Base-by-base conservation (phyloP, 805 yeast genomes). In the Brettanomyces custersianus region DNA sequence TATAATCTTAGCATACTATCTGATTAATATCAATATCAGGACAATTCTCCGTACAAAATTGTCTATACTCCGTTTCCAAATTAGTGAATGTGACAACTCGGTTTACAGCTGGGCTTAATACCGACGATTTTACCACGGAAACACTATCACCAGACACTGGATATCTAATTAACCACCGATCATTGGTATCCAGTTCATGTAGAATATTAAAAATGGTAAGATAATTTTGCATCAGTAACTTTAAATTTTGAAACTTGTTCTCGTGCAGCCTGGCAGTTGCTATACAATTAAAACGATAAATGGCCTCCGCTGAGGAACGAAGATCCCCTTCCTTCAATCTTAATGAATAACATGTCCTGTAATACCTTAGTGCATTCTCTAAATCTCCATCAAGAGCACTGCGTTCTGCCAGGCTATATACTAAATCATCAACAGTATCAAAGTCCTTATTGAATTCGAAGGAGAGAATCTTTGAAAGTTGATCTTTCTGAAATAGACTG, bases 321-420 rank as follows among this genome's bases (percentile, higher is more conserved):
- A 51, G 65, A 49, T 76, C 70, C 4, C 71, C 74, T 25, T 50
- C 52, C 24, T 65, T 64, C 34, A 60, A 62, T 40, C 77, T 60
- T 63, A 77, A 67, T 0, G 76, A 52, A 44, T 72, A 73, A 31
- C 71, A 55, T 13, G 74, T 61, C 42, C 73, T 63, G 55, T 66
- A 72, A 45, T 68, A 63, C 33, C 64, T 67, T 23, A 70, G 47
- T 2, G 63, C 49, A 32, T 51, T 49, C 26, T 40, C 42, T n/a
- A 55, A 31, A 31, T 57, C 63, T 6, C 50, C 48, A 3, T 46
- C 45, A 20, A 41, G 35, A 2, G 57, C 47, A 16, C 37, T 49
- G 13, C 37, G 45, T 45, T 44, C 62, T 20, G 47, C 57, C 32
- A 58, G 35, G 9, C 41, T 45, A 37, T 48, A 58, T 28, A 76